Conservation (phyloP, 192 early-diverging fungal genomes). For the Chytriomyces confervae region DNA sequence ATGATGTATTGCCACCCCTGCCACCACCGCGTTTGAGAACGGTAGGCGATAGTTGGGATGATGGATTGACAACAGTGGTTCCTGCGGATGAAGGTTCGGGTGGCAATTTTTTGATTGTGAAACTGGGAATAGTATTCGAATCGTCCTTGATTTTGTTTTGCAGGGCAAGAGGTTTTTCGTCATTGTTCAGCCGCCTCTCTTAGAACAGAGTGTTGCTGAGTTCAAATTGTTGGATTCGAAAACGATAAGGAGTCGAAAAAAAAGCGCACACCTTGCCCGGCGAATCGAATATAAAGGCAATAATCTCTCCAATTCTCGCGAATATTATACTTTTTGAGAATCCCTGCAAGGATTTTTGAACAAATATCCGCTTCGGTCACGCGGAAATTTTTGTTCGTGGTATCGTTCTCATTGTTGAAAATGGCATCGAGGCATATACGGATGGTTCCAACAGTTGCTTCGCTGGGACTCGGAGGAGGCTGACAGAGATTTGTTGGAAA, state of each 20-base stretch:
- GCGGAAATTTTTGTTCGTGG: conserved; percentile 83
- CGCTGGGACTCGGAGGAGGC: not conserved
- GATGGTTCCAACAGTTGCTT: conserved; percentile 66
- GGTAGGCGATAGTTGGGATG: not conserved
- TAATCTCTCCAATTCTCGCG: conserved; percentile 85
- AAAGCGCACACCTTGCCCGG: conserved; percentile 55
- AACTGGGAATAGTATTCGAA: not conserved
- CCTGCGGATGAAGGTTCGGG: not conserved
- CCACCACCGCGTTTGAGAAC: not conserved
- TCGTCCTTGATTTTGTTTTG: conserved; percentile 12
- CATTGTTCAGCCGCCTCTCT: conserved; percentile 72
- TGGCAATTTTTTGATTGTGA: conserved; percentile 8
- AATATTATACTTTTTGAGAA: conserved; percentile 92
- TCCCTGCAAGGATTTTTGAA: conserved; percentile 81
- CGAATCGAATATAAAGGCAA: conserved; percentile 72
- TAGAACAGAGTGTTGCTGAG: not conserved
- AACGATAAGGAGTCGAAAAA: not conserved
- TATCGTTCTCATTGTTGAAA: conserved; percentile 66
- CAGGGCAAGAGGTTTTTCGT: conserved; percentile 75
- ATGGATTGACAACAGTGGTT: conserved; percentile 64
- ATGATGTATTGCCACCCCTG: not conserved
- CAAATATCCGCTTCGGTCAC: conserved; percentile 82
- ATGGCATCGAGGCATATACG: conserved; percentile 84
- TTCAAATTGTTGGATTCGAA: conserved; percentile 3
- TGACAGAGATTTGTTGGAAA: no score